Evolutionary conservation across 257 asterid species (phyloP), one percentile per base, ranked within the genome.

Genomic region (Fraxinus pennsylvanica): DNA sequence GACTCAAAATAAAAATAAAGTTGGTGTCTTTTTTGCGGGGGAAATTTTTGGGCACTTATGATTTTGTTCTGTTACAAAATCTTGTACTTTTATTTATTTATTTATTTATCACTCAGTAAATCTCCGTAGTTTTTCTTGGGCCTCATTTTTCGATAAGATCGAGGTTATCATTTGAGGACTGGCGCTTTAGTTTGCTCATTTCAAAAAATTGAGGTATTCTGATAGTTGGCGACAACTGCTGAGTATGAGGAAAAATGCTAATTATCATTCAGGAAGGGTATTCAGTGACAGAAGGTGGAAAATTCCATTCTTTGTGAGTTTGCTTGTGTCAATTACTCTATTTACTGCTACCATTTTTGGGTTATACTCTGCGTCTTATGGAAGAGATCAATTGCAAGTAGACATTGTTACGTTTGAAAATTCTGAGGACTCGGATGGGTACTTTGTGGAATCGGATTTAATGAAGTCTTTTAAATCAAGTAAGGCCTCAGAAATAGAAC

Each of bases 211-310:
- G 29, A 66, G 54, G 33, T 71, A 29, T 14, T 61, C 12, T 17
- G 22, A 22, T 57, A 81, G 30, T 45, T 72, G 72, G 41, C 27
- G 71, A 17, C 66, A 2, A 13, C 65, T 47, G 15, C 69, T 78
- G 84, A 82, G 80, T 29, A 86, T 90, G 90, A 90, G 96, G 85
- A 93, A 87, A 78, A 84, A 86, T 83, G 88, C 12, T 27, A 82
- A 78, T 86, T 83, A 81, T 80, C 90, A 89, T 75, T 81, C 94
- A 12, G 97, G 96, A 75, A 93, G 97, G 85, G 72, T 81, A 30
- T 93, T 89, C 77, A 82, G 84, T 81, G 98, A 92, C 79, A 87
- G 97, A 78, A 90, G 89, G 82, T 93, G 99, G 99, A 95, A 84
- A 84, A 54, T 91, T 38, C 98, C 98, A 9, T 93, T 93, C 81